phyloP scores from a whole-genome alignment of 148 eudicot species.

The Fagopyrum esculentum region DNA sequence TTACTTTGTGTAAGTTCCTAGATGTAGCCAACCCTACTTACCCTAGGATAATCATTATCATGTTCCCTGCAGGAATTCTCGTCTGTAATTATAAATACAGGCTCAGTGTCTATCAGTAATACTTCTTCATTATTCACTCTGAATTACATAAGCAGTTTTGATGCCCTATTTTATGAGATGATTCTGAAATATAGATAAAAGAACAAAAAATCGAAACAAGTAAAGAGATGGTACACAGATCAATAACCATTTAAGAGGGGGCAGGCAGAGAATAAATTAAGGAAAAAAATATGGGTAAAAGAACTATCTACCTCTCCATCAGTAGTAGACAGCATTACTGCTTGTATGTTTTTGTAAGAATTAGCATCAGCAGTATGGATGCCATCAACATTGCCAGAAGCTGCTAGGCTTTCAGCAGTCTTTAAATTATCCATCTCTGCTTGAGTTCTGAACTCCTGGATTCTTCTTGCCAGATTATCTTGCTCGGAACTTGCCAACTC shows the following conservation, averaged over 20 bases:
- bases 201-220: neutral
- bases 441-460: conserved; percentile 91
- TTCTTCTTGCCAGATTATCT: conserved; percentile 87
- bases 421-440: conserved; percentile 57
- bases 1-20: too few species aligned
- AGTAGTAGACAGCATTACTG: conserved; percentile 72
- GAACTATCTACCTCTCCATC: conserved; percentile 60
- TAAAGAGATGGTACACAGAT: neutral
- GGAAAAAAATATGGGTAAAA: neutral
- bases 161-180: neutral
- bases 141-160: neutral
- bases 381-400: conserved; percentile 46
- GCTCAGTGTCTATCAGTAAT: too few species aligned
- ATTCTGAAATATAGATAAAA: neutral
- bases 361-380: conserved; percentile 47
- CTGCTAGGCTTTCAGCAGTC: conserved; percentile 46
- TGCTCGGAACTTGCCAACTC: conserved; percentile 71
- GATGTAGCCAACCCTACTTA: too few species aligned
- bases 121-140: too few species aligned
- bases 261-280: neutral
- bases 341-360: conserved; percentile 54
- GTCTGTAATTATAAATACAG: too few species aligned
- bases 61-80: too few species aligned
- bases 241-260: neutral
- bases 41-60: too few species aligned